A percentile compares a stretch with the other conserved stretches of the same genome.
phyloP scores from a whole-genome alignment of 495 filamentous ascomycete species.

The Penicillium alfredii region DNA sequence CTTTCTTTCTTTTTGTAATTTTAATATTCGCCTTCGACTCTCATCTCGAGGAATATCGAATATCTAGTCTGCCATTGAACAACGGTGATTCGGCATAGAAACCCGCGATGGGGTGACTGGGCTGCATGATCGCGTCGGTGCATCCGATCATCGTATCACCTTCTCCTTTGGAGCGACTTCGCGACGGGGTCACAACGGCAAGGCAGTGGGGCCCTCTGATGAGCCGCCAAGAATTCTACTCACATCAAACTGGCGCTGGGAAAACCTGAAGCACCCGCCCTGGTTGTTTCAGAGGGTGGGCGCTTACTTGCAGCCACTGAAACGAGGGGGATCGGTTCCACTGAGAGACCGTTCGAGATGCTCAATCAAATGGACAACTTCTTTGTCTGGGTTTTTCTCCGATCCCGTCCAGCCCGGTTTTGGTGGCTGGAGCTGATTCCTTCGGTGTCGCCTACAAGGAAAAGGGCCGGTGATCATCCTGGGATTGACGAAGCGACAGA shows the following conservation, averaged over 20 bases:
- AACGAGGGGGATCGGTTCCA: too few relatives aligned
- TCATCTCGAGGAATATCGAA: too few relatives aligned
- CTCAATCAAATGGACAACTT: too few relatives aligned
- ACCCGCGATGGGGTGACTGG: not conserved
- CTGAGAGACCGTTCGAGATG: too few relatives aligned
- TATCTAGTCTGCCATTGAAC: too few relatives aligned
- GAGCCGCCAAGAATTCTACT: slow-evolving; percentile 13
- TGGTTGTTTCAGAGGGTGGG: slow-evolving; percentile 30
- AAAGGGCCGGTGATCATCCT: slow-evolving; percentile 1
- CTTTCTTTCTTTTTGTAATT: too few relatives aligned
- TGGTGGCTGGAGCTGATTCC: slow-evolving; percentile 13
- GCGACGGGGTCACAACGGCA: too few relatives aligned
- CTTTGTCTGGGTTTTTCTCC: slow-evolving; percentile 19
- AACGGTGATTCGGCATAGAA: slow-evolving; percentile 3
- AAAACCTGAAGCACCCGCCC: slow-evolving; percentile 32
- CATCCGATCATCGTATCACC: slow-evolving; percentile 15
- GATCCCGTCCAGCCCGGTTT: slow-evolving; percentile 6
- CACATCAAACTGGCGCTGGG: slow-evolving; percentile 31
- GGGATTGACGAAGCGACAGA: slow-evolving; percentile 8
- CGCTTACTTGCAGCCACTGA: slow-evolving; percentile 31
- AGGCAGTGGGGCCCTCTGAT: too few relatives aligned
- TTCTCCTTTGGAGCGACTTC: too few relatives aligned
- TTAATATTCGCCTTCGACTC: too few relatives aligned
- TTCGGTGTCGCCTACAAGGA: too few relatives aligned
- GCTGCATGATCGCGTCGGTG: too few relatives aligned